Percentiles rank a stretch among this genome's conserved stretches.
Evolutionary conservation across 176 grass and related monocot genomes (phyloP).

Genomic region (Chrysopogon serrulatus): DNA sequence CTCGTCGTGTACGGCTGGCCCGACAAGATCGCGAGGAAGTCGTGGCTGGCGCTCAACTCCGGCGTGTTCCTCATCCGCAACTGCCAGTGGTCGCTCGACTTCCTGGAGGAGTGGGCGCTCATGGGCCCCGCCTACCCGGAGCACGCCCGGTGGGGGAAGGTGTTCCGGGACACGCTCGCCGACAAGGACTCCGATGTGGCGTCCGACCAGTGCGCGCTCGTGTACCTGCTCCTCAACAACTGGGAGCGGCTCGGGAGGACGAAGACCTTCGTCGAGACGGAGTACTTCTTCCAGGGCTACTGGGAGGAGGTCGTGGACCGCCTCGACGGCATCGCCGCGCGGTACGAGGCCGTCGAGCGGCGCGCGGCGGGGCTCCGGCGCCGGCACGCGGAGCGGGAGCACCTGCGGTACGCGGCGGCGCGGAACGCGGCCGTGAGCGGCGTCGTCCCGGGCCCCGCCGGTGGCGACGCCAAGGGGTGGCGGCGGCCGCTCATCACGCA

Average conservation of each 20-base stretch:
- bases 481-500: slow-evolving; percentile 66
- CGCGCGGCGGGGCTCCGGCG: background rate
- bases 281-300: slow-evolving; percentile 66
- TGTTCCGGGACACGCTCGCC: slow-evolving; percentile 7
- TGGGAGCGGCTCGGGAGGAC: background rate
- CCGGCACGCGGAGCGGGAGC: slow-evolving; percentile 53
- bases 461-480: slow-evolving; percentile 27
- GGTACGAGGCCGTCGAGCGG: slow-evolving; percentile 49
- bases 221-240: slow-evolving; percentile 40
- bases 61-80: slow-evolving; percentile 91
- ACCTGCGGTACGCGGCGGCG: slow-evolving; percentile 30
- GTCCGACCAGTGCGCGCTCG: slow-evolving; percentile 61
- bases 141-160: slow-evolving; percentile 27
- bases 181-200: slow-evolving; percentile 29
- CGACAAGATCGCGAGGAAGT: background rate
- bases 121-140: slow-evolving; percentile 38
- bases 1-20: slow-evolving; percentile 55
- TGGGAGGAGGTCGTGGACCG: slow-evolving; percentile 50
- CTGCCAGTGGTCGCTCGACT: slow-evolving; percentile 91
- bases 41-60: background rate
- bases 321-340: slow-evolving; percentile 35
- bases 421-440: slow-evolving; percentile 11
- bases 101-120: slow-evolving; percentile 45
- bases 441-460: background rate
- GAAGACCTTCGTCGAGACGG: slow-evolving; percentile 41